Base-by-base conservation (phyloP, 805 yeast genomes). In the Lachancea fermentati region DNA sequence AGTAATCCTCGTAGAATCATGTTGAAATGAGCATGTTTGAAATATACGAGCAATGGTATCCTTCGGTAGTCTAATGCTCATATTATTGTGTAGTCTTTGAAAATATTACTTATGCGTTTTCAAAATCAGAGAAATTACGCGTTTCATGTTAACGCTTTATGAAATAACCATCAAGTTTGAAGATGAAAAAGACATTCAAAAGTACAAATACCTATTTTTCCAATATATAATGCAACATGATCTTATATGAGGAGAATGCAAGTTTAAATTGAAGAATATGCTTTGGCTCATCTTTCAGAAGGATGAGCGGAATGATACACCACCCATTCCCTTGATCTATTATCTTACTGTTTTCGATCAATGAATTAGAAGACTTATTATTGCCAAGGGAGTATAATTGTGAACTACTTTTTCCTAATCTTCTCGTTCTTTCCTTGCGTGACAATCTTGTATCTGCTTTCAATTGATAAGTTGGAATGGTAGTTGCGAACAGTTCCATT, bases 41-140 rank as follows among this genome's bases (percentile, higher is more conserved):
- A 60, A 29, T 2, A 55, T 48, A 13, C 56, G 46, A 5, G 54
- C 52, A 13, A 57, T 43, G 11, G 60, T 54, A 13, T 54, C 55
- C 34, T 41, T 47, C 11, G 43, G 43, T 6, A 40, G 34, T 7
- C 31, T 11, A 16, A 7, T 22, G 11, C 9, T 22, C 26, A 22
- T 22, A 7, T 22, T 22, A 11, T 11, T 22, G 9, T 22, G 7
- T 22, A 7, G n/a, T n/a, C n/a, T n/a, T n/a, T n/a, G n/a, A n/a
- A n/a, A n/a, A n/a, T n/a, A n/a, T n/a, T n/a, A n/a, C n/a, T n/a
- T n/a, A n/a, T n/a, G n/a, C n/a, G n/a, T n/a, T n/a, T n/a, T n/a
- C n/a, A n/a, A n/a, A n/a, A n/a, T n/a, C n/a, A n/a, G n/a, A n/a
- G n/a, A 22, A 22, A 22, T 7, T 22, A 22, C 26, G 26, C 26